Evolutionary conservation across 257 asterid species (phyloP).

Genomic region (Capsicum pubescens): DNA sequence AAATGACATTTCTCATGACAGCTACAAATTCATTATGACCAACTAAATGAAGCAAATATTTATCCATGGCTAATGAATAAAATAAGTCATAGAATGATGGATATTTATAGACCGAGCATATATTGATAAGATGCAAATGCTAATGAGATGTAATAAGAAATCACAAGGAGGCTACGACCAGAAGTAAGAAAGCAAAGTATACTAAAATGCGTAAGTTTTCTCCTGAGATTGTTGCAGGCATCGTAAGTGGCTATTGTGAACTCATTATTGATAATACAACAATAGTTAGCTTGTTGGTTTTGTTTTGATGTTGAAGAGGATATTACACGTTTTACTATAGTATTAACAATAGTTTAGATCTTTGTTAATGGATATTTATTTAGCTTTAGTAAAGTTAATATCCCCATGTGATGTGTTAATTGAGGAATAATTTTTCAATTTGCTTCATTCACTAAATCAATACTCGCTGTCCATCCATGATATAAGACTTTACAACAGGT

Average conservation of each 20-base stretch:
- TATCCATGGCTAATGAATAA: constrained; percentile 62
- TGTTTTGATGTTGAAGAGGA: neutral
- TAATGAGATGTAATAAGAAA: constrained; percentile 62
- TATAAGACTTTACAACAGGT: neutral
- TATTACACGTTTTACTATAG: neutral
- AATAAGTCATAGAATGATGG: constrained; percentile 70
- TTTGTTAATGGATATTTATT: neutral
- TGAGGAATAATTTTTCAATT: neutral
- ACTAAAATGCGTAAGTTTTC: constrained; percentile 66
- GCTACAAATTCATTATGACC: constrained; percentile 91
- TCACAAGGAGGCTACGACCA: constrained; percentile 53
- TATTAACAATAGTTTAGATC: neutral
- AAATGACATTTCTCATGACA: constrained; percentile 78
- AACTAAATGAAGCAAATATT: constrained; percentile 75
- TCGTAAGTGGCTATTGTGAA: constrained; percentile 35
- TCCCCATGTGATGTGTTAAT: neutral
- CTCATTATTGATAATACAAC: constrained; percentile 31
- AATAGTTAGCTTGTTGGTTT: neutral
- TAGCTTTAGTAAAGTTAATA: no score
- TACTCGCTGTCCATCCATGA: neutral
- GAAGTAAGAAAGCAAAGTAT: constrained; percentile 66
- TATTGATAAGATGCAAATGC: constrained; percentile 51
- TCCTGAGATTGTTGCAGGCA: constrained; percentile 62
- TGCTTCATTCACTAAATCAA: neutral
- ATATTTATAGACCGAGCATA: constrained; percentile 86